Conservation (phyloP, 179 eudicot genomes). For the Silene vulgaris region DNA sequence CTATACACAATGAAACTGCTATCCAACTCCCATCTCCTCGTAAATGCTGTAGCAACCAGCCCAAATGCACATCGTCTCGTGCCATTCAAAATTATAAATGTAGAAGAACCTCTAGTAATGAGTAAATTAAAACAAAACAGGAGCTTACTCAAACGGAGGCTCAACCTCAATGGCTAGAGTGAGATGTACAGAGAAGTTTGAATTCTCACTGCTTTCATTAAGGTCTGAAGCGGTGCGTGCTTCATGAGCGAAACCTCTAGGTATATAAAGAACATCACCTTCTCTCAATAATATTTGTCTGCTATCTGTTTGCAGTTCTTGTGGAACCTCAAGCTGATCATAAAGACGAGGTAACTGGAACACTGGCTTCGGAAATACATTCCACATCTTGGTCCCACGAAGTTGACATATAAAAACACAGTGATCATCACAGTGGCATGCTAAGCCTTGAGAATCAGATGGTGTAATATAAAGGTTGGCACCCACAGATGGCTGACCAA, state of each 20-base stretch:
- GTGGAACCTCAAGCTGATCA: conserved; percentile 38
- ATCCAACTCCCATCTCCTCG: not conserved
- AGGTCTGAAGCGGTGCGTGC: conserved; percentile 47
- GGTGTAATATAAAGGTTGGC: conserved; percentile 80
- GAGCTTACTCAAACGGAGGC: conserved; percentile 88
- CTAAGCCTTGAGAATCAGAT: conserved; percentile 67
- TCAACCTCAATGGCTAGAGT: conserved; percentile 79
- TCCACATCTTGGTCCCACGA: conserved; percentile 63
- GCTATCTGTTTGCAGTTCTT: conserved; percentile 26
- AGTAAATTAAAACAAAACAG: conserved; percentile 12
- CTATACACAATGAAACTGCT: not conserved
- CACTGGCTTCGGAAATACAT: conserved; percentile 35
- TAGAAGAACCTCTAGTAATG: not conserved
- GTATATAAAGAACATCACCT: conserved; percentile 84
- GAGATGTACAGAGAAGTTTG: conserved; percentile 60
- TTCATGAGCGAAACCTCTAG: conserved; percentile 83
- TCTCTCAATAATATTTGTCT: conserved; percentile 46
- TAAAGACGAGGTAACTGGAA: conserved; percentile 65
- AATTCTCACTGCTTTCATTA: conserved; percentile 24
- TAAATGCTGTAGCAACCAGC: no score
- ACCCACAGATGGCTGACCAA: conserved; percentile 89
- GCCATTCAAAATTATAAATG: not conserved
- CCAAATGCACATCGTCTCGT: not conserved
- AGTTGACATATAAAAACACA: conserved; percentile 87
- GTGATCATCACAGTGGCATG: conserved; percentile 76